Evolutionary conservation across 495 filamentous ascomycete species (phyloP).

Genomic region (Eremomyces bilateralis): DNA sequence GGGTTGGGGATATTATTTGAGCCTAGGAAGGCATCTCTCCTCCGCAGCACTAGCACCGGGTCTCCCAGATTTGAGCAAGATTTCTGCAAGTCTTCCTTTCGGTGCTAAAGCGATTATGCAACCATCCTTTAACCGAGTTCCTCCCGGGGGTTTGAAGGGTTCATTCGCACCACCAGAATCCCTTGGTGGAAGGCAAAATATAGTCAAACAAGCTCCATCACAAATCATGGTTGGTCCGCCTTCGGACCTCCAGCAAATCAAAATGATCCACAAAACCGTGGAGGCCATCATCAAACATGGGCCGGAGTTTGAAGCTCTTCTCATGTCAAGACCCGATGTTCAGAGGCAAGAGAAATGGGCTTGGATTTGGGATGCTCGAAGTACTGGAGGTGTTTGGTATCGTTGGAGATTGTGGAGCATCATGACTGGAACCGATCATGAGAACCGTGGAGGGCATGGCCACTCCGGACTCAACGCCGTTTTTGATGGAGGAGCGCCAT

Average conservation of each 20-base stretch:
- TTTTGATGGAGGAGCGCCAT: slow-evolving; percentile 49
- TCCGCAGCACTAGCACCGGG: slow-evolving; percentile 46
- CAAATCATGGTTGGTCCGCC: slow-evolving; percentile 53
- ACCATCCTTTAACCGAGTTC: slow-evolving; percentile 28
- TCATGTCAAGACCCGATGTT: slow-evolving; percentile 68
- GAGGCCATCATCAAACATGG: slow-evolving; percentile 60
- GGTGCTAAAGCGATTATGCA: slow-evolving; percentile 50
- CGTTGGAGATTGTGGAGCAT: slow-evolving; percentile 83
- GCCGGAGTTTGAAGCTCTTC: slow-evolving; percentile 74
- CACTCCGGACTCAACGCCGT: too few species aligned
- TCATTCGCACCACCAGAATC: slow-evolving; percentile 66
- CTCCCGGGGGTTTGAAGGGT: slow-evolving; percentile 38
- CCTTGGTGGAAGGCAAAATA: slow-evolving; percentile 32
- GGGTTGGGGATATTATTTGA: slow-evolving; percentile 68
- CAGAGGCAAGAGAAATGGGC: slow-evolving; percentile 75
- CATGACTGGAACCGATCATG: slow-evolving; percentile 28
- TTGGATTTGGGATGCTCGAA: slow-evolving; percentile 80
- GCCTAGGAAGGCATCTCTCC: slow-evolving; percentile 61
- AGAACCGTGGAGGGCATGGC: slow-evolving; percentile 8
- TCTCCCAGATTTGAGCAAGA: slow-evolving; percentile 24
- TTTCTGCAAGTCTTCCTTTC: slow-evolving; percentile 46
- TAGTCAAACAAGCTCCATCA: too few species aligned
- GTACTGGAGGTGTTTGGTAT: slow-evolving; percentile 63
- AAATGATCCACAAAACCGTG: slow-evolving; percentile 71
- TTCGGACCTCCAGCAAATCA: slow-evolving; percentile 53